Evolutionary conservation across 805 yeast species (phyloP).

Genomic region (Myxozyma vanderwaltii): DNA sequence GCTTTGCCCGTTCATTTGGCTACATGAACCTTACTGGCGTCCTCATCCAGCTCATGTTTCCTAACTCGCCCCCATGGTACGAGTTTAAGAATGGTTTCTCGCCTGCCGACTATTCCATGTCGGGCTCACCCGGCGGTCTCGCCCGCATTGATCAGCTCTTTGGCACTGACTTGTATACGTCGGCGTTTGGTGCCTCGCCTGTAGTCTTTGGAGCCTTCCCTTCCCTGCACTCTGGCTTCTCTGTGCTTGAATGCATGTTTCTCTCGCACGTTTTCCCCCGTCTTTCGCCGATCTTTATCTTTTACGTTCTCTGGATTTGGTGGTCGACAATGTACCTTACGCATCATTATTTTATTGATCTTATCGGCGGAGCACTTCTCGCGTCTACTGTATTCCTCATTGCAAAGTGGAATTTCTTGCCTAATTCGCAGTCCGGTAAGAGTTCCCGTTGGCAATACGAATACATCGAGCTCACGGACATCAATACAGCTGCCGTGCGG

Average conservation of each 20-base stretch:
- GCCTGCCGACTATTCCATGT: constrained; percentile 89
- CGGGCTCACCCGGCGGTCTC: constrained; percentile 94
- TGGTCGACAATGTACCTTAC: constrained; percentile 98
- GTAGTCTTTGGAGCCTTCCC: constrained; percentile 89
- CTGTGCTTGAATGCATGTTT: constrained; percentile 91
- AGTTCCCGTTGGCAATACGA: constrained; percentile 49
- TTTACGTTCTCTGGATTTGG: constrained; percentile 91
- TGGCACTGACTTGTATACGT: constrained; percentile 80
- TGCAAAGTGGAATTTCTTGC: constrained; percentile 66
- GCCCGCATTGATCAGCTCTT: constrained; percentile 80
- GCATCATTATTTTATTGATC: constrained; percentile 92
- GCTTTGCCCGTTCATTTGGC: constrained; percentile 92
- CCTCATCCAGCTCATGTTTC: constrained; percentile 74
- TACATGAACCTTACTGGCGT: constrained; percentile 92
- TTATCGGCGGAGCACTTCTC: constrained; percentile 85
- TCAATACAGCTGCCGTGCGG: constrained; percentile 10
- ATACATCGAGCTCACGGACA: constrained; percentile 38
- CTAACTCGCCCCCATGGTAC: constrained; percentile 99
- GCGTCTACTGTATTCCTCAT: constrained; percentile 70
- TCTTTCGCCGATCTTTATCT: constrained; percentile 62
- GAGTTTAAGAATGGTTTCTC: constrained; percentile 71
- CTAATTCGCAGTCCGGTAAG: constrained; percentile 49
- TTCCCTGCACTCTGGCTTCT: constrained; percentile 90
- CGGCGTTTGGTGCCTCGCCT: constrained; percentile 81
- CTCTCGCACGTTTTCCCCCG: constrained; percentile 81